A percentile compares a stretch with the other conserved stretches of the same genome.
Conservation (phyloP, 768 basidiomycete genomes). For the Lactarius evosmus region DNA sequence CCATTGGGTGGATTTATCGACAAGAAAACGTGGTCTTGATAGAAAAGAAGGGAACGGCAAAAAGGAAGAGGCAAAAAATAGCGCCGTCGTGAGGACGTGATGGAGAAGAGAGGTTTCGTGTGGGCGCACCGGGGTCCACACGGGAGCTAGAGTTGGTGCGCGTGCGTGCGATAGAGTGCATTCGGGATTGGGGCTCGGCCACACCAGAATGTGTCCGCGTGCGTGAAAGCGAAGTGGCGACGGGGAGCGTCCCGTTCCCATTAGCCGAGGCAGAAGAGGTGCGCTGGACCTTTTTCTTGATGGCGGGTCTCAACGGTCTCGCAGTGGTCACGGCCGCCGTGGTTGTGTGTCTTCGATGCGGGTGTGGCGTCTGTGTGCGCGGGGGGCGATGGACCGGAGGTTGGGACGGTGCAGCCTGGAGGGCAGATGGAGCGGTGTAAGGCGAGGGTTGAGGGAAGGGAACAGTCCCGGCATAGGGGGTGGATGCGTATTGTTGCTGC, state of each 20-base stretch:
- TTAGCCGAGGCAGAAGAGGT: neutral
- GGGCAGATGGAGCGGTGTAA: conserved; percentile 1
- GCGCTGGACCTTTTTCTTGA: conserved; percentile 52
- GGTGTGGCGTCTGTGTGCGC: conserved; percentile 31
- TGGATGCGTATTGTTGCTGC: conserved; percentile 23
- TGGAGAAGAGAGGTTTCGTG: neutral
- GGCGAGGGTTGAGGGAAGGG: conserved; percentile 25
- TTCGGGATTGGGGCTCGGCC: conserved; percentile 29
- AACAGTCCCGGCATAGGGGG: conserved; percentile 5
- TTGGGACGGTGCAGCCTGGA: conserved; percentile 18
- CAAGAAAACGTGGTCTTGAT: conserved; percentile 69
- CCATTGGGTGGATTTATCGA: conserved; percentile 65
- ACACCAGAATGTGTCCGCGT: conserved; percentile 44
- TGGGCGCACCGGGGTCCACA: conserved; percentile 32
- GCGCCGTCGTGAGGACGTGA: conserved; percentile 6
- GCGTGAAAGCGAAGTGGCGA: conserved; percentile 31
- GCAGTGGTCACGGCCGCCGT: conserved; percentile 21
- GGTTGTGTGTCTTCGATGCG: conserved; percentile 39
- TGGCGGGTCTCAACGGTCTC: conserved; percentile 50
- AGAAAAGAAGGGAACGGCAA: neutral
- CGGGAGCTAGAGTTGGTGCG: conserved; percentile 37
- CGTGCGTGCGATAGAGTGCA: conserved; percentile 35
- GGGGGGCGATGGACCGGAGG: conserved; percentile 7
- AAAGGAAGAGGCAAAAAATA: conserved; percentile 2
- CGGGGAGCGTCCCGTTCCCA: conserved; percentile 22